Conservation (phyloP, 768 basidiomycete species). For the Gloeostereum incarnatum region DNA sequence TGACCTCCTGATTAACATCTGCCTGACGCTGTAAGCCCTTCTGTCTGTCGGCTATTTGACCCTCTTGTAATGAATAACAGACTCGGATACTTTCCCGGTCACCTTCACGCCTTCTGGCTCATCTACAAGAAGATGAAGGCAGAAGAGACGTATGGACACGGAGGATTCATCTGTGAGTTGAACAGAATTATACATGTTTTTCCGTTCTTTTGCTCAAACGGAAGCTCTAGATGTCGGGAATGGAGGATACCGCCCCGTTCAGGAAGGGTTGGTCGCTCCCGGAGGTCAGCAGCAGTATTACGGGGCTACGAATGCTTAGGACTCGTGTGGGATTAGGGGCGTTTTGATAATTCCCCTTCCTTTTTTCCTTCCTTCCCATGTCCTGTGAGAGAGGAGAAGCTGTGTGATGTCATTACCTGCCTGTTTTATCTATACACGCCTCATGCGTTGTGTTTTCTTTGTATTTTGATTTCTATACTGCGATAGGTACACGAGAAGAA, state of each 20-base stretch:
- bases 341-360: too few relatives aligned
- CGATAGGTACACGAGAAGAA: too few relatives aligned
- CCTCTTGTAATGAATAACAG: neutral
- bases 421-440: too few relatives aligned
- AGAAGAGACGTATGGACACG: slow-evolving; percentile 70
- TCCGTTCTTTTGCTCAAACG: neutral
- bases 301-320: too few relatives aligned
- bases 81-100: slow-evolving; percentile 49
- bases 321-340: too few relatives aligned
- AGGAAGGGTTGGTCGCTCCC: too few relatives aligned
- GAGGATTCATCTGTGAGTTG: slow-evolving; percentile 67
- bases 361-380: too few relatives aligned
- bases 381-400: too few relatives aligned
- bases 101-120: slow-evolving; percentile 81
- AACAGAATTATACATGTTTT: neutral
- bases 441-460: too few relatives aligned
- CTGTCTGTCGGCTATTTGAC: neutral
- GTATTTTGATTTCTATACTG: too few relatives aligned
- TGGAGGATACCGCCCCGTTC: slow-evolving; percentile 17
- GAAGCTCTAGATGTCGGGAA: slow-evolving; percentile 16
- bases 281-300: too few relatives aligned
- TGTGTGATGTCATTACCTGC: too few relatives aligned
- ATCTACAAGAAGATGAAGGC: slow-evolving; percentile 89
- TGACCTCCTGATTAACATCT: slow-evolving; percentile 80
- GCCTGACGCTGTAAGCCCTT: slow-evolving; percentile 56